Conservation (phyloP, 805 yeast genomes). For the Ogataea siamensis region DNA sequence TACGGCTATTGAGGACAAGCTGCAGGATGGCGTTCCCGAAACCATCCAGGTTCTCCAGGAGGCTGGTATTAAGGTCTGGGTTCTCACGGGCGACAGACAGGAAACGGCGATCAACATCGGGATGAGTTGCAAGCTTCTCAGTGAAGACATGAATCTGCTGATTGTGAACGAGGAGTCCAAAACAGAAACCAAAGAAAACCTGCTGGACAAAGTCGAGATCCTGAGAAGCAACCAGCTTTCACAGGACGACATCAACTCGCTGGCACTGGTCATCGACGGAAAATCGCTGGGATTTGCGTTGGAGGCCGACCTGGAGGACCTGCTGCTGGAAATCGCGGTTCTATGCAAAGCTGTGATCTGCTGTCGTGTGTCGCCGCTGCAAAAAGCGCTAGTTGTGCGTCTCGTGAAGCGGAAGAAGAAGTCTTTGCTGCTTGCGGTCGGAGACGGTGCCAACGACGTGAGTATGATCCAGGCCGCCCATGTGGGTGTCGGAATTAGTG, state of each 20-base stretch:
- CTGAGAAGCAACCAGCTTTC: slow-evolving; percentile 65
- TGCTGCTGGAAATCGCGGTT: slow-evolving; percentile 75
- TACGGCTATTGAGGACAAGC: slow-evolving; percentile 96
- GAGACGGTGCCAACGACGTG: slow-evolving; percentile 99
- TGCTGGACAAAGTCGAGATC: slow-evolving; percentile 73
- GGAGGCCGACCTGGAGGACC: slow-evolving; percentile 74
- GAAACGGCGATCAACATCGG: slow-evolving; percentile 99
- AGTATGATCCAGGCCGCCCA: slow-evolving; percentile 99
- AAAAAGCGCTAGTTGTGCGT: slow-evolving; percentile 93
- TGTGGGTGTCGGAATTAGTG: slow-evolving; percentile 98
- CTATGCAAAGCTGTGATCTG: slow-evolving; percentile 94
- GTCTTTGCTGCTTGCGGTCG: slow-evolving; percentile 82
- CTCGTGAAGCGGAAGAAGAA: slow-evolving; percentile 83
- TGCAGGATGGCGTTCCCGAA: slow-evolving; percentile 98
- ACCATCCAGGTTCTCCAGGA: slow-evolving; percentile 92
- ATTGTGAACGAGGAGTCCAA: slow-evolving; percentile 83
- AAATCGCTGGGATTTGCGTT: slow-evolving; percentile 84
- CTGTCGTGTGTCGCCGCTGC: slow-evolving; percentile 96
- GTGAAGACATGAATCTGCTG: slow-evolving; percentile 94
- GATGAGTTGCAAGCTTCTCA: slow-evolving; percentile 90
- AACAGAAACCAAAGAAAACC: slow-evolving; percentile 71
- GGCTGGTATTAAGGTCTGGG: slow-evolving; percentile 98
- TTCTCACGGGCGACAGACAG: slow-evolving; percentile 95
- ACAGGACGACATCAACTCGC: slow-evolving; percentile 65
- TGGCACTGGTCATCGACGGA: slow-evolving; percentile 94